A percentile compares a stretch with the other conserved stretches of the same genome.
These are phyloP conservation scores for Podosphaera aphanis DNA, from an alignment of 2,329 filamentous ascomycete species.

Conservation along the genomic window DNA sequence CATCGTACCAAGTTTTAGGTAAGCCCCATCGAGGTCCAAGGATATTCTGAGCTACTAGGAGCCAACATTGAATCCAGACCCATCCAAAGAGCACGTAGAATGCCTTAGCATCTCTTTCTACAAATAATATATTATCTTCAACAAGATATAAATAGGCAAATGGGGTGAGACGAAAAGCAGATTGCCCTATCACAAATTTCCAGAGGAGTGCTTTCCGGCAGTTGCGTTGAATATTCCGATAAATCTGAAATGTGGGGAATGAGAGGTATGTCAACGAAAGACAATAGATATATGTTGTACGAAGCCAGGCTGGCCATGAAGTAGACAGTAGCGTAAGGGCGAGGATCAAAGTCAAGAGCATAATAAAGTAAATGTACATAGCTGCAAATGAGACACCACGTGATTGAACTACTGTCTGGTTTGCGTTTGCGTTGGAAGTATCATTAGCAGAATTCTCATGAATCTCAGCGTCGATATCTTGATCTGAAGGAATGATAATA, in stretches of 20 bases:
- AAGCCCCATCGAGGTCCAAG: constrained; percentile 76
- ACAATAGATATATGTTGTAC: constrained; percentile 33
- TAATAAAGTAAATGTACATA: constrained; percentile 32
- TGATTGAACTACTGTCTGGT: constrained; percentile 7
- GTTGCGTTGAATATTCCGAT: constrained; percentile 73
- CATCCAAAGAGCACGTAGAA: constrained; percentile 46
- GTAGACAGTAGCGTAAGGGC: constrained; percentile 35
- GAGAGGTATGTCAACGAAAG: constrained; percentile 60
- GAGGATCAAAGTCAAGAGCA: constrained; percentile 29
- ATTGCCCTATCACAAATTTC: constrained; percentile 76
- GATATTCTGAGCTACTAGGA: constrained; percentile 61
- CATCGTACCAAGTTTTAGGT: constrained; percentile 40
- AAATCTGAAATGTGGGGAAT: constrained; percentile 80
- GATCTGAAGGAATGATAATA: constrained; percentile 38
- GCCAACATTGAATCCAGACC: constrained; percentile 68
- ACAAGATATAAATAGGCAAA: constrained; percentile 69
- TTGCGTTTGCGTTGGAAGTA: constrained; percentile 10
- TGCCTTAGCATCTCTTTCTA: constrained; percentile 39
- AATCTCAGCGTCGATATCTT: constrained; percentile 39
- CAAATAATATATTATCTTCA: constrained; percentile 59
- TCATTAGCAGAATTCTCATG: constrained; percentile 18
- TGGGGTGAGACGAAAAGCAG: constrained; percentile 51
- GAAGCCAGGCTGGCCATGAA: constrained; percentile 33
- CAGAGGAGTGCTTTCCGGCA: constrained; percentile 77
- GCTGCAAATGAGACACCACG: constrained; percentile 21